These are phyloP conservation scores for Fusarium zealandicum DNA, from an alignment of 2,329 filamentous ascomycete genomes.

Conservation along the genomic window DNA sequence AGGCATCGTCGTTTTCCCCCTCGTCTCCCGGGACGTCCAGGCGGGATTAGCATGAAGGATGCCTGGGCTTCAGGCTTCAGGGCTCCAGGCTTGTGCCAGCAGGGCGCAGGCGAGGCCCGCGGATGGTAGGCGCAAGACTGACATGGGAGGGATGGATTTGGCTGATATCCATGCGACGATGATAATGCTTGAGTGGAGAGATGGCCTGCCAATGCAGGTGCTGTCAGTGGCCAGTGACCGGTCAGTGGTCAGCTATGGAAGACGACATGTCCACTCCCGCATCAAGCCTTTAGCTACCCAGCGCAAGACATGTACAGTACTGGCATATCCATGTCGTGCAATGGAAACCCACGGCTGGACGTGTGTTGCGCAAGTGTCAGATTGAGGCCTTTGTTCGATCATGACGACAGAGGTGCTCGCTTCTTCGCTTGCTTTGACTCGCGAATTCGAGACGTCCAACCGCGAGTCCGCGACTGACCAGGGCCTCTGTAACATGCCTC, in stretches of 20 bases:
- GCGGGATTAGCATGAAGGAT: constrained; percentile 6
- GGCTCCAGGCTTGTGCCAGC: constrained; percentile 3
- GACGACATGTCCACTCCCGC: constrained; percentile 22
- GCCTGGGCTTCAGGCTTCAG: neutral
- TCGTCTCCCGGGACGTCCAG: constrained; percentile 29
- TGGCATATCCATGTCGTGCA: constrained; percentile 21
- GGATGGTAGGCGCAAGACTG: constrained; percentile 5
- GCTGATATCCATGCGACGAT: constrained; percentile 2
- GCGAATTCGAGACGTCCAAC: neutral
- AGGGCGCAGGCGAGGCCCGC: constrained; percentile 1
- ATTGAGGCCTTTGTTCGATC: constrained; percentile 33
- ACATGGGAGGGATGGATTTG: neutral
- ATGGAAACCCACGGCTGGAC: constrained; percentile 4
- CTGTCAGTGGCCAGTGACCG: constrained; percentile 36
- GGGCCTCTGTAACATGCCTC: neutral
- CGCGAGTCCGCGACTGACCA: neutral
- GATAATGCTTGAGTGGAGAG: constrained; percentile 14
- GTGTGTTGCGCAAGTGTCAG: constrained; percentile 8
- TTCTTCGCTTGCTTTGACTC: neutral
- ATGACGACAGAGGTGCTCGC: constrained; percentile 18
- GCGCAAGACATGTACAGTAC: constrained; percentile 16
- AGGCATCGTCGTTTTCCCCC: constrained; percentile 21
- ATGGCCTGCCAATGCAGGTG: constrained; percentile 27
- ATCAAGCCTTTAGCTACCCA: constrained; percentile 9
- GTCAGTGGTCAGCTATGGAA: constrained; percentile 29